Evolutionary conservation across 441 rosid species (phyloP).

Genomic region (Flueggea neowawraea): DNA sequence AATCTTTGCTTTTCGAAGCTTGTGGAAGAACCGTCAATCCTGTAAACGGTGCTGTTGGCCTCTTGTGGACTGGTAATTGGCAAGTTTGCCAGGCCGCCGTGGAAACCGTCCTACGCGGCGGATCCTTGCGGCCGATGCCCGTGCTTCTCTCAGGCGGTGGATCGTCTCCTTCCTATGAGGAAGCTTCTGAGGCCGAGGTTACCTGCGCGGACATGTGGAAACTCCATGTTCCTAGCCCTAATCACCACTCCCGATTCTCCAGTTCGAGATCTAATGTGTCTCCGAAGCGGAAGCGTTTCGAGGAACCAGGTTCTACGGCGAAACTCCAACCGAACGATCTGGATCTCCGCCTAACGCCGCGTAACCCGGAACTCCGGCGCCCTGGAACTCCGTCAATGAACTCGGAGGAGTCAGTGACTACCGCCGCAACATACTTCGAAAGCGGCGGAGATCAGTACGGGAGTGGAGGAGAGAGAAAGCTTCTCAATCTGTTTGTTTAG

Average conservation of each 20-base stretch:
- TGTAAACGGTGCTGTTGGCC: constrained; percentile 43
- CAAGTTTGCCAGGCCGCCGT: constrained; percentile 39
- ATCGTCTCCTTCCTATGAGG: constrained; percentile 42
- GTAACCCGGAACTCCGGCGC: constrained; percentile 56
- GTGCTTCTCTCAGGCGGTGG: constrained; percentile 46
- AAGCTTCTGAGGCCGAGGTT: constrained; percentile 45
- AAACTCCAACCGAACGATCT: constrained; percentile 38
- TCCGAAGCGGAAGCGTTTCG: constrained; percentile 37
- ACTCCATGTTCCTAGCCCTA: constrained; percentile 31
- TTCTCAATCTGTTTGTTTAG: constrained; percentile 57
- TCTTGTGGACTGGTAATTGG: constrained; percentile 52
- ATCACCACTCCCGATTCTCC: constrained; percentile 40
- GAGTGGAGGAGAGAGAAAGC: constrained; percentile 37
- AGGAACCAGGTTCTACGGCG: constrained; percentile 14
- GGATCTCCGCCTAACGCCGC: constrained; percentile 48
- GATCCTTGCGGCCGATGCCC: constrained; percentile 45
- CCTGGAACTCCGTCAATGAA: too few relatives aligned
- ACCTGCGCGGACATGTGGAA: constrained; percentile 47
- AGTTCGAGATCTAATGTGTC: constrained; percentile 51
- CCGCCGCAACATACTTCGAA: constrained; percentile 64
- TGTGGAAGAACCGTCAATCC: constrained; percentile 53
- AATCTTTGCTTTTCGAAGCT: constrained; percentile 54
- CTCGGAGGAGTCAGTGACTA: constrained; percentile 80
- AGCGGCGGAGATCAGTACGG: too few relatives aligned
- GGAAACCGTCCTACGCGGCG: constrained; percentile 37